phyloP scores from a whole-genome alignment of 148 eudicot genomes.

The Selenicereus undatus region DNA sequence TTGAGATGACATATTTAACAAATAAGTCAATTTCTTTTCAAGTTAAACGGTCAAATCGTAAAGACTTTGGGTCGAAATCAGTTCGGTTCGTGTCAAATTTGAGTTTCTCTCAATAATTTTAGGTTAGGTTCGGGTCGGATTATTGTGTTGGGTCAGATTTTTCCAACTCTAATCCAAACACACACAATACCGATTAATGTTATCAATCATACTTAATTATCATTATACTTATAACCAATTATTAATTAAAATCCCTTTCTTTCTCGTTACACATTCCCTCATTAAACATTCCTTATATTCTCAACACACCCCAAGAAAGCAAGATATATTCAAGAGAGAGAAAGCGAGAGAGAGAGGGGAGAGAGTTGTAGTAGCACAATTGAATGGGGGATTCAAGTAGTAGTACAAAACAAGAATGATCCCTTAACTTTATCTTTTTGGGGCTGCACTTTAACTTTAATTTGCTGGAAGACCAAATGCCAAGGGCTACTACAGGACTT shows the following conservation, averaged over 20 bases:
- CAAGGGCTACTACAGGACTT: background rate
- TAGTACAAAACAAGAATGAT: background rate
- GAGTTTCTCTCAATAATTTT: too few relatives aligned
- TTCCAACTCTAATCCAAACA: too few relatives aligned
- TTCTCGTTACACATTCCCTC: background rate
- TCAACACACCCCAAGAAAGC: background rate
- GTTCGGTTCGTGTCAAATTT: too few relatives aligned
- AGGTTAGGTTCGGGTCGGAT: too few relatives aligned
- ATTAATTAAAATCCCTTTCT: background rate
- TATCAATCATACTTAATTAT: background rate
- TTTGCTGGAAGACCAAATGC: background rate
- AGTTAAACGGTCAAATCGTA: too few relatives aligned
- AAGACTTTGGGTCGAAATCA: too few relatives aligned
- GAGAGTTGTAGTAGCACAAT: too few relatives aligned
- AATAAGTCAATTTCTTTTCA: too few relatives aligned
- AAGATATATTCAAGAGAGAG: background rate
- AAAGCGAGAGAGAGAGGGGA: background rate
- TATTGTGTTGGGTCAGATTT: too few relatives aligned
- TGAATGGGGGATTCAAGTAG: background rate
- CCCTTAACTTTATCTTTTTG: background rate
- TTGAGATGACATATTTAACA: too few relatives aligned
- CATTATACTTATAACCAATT: background rate
- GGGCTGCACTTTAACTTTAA: background rate
- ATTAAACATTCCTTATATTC: background rate
- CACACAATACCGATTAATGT: background rate